phyloP scores from a whole-genome alignment of 1,284 basidiomycete genomes.

The Chiua sp. region DNA sequence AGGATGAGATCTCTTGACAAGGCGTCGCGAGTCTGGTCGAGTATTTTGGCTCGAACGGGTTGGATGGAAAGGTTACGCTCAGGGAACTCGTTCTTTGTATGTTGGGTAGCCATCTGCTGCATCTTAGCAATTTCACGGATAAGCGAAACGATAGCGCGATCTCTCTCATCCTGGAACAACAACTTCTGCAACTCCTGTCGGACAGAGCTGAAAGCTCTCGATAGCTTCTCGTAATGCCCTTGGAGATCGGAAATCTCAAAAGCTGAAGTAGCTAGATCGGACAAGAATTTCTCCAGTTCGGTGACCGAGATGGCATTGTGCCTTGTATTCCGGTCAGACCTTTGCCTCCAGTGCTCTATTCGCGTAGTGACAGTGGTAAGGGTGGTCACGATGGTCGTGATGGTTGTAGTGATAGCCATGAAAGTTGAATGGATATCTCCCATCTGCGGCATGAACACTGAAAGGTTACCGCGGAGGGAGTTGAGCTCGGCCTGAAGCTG shows the following conservation, averaged over 20 bases:
- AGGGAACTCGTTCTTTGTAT: neutral
- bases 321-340: neutral
- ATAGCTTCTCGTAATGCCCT: neutral
- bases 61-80: neutral
- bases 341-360: constrained; percentile 11
- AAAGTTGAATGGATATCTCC: neutral
- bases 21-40: neutral
- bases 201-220: constrained; percentile 5
- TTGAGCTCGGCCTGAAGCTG: constrained; percentile 9
- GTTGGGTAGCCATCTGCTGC: neutral
- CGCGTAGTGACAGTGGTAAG: neutral
- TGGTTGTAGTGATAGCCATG: neutral
- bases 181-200: constrained; percentile 4
- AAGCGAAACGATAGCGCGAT: constrained; percentile 6
- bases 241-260: too few relatives aligned
- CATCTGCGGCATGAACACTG: neutral
- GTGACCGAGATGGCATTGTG: constrained; percentile 7
- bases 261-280: neutral
- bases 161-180: constrained; percentile 1
- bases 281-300: constrained; percentile 17
- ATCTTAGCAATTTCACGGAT: neutral
- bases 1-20: too few relatives aligned
- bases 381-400: neutral
- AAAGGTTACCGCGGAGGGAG: neutral
- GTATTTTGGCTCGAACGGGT: neutral